Conservation (phyloP, 192 early-diverging fungal species). For the Umbelopsis isabellina region DNA sequence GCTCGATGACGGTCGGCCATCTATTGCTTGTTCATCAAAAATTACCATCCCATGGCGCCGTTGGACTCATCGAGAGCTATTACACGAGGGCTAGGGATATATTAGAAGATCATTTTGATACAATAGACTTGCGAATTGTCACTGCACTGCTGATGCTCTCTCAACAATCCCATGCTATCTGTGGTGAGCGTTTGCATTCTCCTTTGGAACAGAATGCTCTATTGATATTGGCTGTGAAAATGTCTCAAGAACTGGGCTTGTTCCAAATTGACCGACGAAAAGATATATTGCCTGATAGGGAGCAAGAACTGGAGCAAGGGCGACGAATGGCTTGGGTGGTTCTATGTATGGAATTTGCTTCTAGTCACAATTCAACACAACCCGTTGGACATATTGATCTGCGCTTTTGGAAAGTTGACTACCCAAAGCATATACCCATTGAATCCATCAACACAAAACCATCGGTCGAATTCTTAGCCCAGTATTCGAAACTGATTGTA, state of each 20-base stretch:
- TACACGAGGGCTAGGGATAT: slow-evolving; percentile 23
- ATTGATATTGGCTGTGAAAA: slow-evolving; percentile 15
- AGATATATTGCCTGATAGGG: background rate
- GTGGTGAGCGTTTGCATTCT: slow-evolving; percentile 18
- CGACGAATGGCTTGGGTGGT: slow-evolving; percentile 36
- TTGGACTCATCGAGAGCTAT: slow-evolving; percentile 25
- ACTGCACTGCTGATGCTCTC: slow-evolving; percentile 36
- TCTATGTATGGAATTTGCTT: slow-evolving; percentile 36
- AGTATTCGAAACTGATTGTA: slow-evolving; percentile 13
- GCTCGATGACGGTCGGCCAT: slow-evolving; percentile 33
- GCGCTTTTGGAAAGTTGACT: slow-evolving; percentile 32
- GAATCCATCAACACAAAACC: background rate
- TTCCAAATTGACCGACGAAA: slow-evolving; percentile 23
- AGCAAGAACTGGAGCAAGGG: slow-evolving; percentile 21
- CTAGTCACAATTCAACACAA: slow-evolving; percentile 25
- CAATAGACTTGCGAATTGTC: slow-evolving; percentile 25
- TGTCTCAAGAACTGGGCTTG: slow-evolving; percentile 25
- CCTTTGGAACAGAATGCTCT: slow-evolving; percentile 10
- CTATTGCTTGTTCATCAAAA: slow-evolving; percentile 23
- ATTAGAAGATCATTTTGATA: slow-evolving; percentile 39
- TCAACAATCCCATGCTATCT: slow-evolving; percentile 20
- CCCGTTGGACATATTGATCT: slow-evolving; percentile 27
- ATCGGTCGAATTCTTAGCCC: slow-evolving; percentile 24
- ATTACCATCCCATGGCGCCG: background rate
- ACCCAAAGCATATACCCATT: slow-evolving; percentile 16